Evolutionary conservation across 2,329 filamentous ascomycete species (phyloP), one percentile per base, ranked within the genome.

Genomic region (Tolypocladium ophioglossoides): DNA sequence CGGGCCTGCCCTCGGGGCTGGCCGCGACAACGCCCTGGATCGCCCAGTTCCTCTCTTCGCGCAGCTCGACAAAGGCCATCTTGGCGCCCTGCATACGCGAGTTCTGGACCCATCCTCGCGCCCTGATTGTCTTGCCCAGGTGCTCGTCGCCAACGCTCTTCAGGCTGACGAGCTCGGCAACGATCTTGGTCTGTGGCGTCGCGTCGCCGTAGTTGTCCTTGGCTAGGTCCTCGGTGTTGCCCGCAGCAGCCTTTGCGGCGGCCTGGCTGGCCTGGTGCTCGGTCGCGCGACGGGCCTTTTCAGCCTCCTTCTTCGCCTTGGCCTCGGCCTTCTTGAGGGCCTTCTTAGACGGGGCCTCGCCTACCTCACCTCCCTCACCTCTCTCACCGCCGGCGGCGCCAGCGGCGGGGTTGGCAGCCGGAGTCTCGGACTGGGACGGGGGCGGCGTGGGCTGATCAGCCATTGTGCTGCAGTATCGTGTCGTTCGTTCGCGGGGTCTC

Each of bases 301-400:
- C 79, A 14, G 87, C 88, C 72, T 95, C 91, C 69, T 92, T 91
- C 74, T 91, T 91, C 32, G 91, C 89, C 74, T 95, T 95, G 58
- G 80, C 80, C 63, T 87, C 86, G 48, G 87, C 85, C 76, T 95
- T 95, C 76, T 95, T 95, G 59, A 86, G 74, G 18, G 84, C 89
- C 72, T 85, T 91, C 75, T 95, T 62, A 16, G 60, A 62, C 50
- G 55, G 52, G n/a, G 34, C 48, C 7, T 49, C 55, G 48, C 49
- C 55, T 48, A 30, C 47, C n/a, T 56, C 47, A 20, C 32, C 38
- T 48, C 37, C 47, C n/a, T 56, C 47, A 20, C 32, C 38, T 16
- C 27, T 47, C 12, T 37, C n/a, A 1, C 27, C 39, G 41, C 49
- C 37, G 8, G 44, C 44, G 20, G 32, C 24, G 51, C 24, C 18